Percentiles rank a stretch among this genome's conserved stretches.
Evolutionary conservation across 2,329 filamentous ascomycete species (phyloP).

Genomic region (Corynespora cassiicola): DNA sequence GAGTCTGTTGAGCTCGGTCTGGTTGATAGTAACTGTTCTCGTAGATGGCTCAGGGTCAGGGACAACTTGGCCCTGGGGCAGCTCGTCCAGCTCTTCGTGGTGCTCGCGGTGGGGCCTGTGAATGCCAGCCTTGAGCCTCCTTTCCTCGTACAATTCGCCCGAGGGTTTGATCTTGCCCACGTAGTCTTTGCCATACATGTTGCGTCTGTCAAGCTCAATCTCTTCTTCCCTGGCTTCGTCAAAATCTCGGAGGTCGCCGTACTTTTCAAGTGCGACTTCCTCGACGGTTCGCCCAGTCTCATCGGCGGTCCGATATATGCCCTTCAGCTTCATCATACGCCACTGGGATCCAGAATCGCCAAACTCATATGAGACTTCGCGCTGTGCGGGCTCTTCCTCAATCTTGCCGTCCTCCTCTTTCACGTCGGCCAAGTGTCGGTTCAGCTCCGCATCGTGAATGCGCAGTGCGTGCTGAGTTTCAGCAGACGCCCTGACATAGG

Average conservation of each 20-base stretch:
- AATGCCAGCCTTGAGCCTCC: slow-evolving; percentile 67
- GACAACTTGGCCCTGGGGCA: slow-evolving; percentile 64
- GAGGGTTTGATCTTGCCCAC: slow-evolving; percentile 85
- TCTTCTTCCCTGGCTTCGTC: slow-evolving; percentile 94
- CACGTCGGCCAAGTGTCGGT: slow-evolving; percentile 70
- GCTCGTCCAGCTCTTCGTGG: slow-evolving; percentile 34
- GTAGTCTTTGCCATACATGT: slow-evolving; percentile 84
- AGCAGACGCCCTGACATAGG: slow-evolving; percentile 52
- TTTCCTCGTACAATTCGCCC: slow-evolving; percentile 83
- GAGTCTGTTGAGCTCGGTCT: slow-evolving; percentile 83
- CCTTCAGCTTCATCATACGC: slow-evolving; percentile 94
- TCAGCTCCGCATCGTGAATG: slow-evolving; percentile 82
- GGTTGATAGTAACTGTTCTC: slow-evolving; percentile 66
- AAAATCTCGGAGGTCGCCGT: slow-evolving; percentile 81
- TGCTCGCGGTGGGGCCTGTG: slow-evolving; percentile 42
- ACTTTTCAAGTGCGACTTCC: slow-evolving; percentile 82
- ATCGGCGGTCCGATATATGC: slow-evolving; percentile 80
- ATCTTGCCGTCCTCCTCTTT: slow-evolving; percentile 42
- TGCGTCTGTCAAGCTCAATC: slow-evolving; percentile 83
- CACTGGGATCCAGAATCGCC: slow-evolving; percentile 90
- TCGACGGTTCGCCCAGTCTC: slow-evolving; percentile 76
- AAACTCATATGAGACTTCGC: slow-evolving; percentile 80
- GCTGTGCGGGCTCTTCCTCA: slow-evolving; percentile 58
- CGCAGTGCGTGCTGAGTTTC: slow-evolving; percentile 70
- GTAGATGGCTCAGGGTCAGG: slow-evolving; percentile 59